Percentiles rank a stretch among this genome's conserved stretches.
These are phyloP conservation scores for Fusarium siculi DNA, from an alignment of 2,329 filamentous ascomycete species.

Conservation along the genomic window DNA sequence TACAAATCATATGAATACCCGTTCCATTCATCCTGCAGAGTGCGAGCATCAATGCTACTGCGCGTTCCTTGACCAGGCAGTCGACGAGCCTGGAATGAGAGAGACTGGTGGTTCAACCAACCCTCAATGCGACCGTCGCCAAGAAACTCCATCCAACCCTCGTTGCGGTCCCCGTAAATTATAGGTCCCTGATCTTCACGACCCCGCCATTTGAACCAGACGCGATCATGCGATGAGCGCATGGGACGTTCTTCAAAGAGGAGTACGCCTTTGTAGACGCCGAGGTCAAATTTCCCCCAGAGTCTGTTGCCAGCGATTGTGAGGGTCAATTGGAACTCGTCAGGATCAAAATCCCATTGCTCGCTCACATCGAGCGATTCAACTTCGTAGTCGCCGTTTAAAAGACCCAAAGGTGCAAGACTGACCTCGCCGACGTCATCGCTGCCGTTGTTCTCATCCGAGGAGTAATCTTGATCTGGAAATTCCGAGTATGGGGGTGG, in stretches of 20 bases:
- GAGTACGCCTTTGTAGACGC: conserved; percentile 55
- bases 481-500: conserved; percentile 36
- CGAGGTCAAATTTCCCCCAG: conserved; percentile 60
- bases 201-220: conserved; percentile 52
- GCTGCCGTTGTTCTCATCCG: neutral
- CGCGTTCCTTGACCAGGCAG: conserved; percentile 43
- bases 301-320: conserved; percentile 53
- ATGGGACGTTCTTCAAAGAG: conserved; percentile 51
- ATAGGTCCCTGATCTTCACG: conserved; percentile 45
- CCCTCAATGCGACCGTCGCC: conserved; percentile 52
- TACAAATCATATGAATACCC: conserved; percentile 46
- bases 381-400: conserved; percentile 60
- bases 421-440: conserved; percentile 14
- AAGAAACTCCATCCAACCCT: conserved; percentile 51
- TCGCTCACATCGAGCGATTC: conserved; percentile 39
- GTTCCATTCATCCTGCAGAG: conserved; percentile 46
- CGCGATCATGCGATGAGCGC: conserved; percentile 42
- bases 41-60: conserved; percentile 42
- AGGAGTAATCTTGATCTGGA: conserved; percentile 4
- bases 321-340: conserved; percentile 50
- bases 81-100: conserved; percentile 46
- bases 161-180: conserved; percentile 40
- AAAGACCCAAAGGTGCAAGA: conserved; percentile 46
- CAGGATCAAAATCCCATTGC: conserved; percentile 40
- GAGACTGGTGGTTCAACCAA: conserved; percentile 37